Evolutionary conservation across 2,329 filamentous ascomycete species (phyloP), one percentile per base, ranked within the genome.

Genomic region (Pseudocercospora eumusae): DNA sequence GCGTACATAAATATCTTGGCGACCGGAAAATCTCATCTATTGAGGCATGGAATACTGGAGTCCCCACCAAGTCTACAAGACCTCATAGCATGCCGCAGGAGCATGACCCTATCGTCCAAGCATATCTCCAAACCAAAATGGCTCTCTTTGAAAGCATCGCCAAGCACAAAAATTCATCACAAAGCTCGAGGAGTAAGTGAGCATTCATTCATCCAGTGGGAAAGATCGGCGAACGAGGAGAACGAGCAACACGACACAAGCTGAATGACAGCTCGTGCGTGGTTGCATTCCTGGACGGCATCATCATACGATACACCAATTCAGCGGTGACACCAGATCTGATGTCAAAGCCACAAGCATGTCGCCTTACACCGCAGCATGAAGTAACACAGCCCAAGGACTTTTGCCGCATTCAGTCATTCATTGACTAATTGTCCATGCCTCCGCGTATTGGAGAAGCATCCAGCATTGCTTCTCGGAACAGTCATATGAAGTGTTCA

Each of bases 71-170:
- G 58, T 49, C 65, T 15, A 63, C 59, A 10, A 36, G 56, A 15
- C 59, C 50, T 31, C 54, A 50, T 20, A 49, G 40, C 20, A 50
- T 45, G 50, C 40, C 56, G 7, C 60, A 64, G 15, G 64, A 66
- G 25, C 44, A 56, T n/a, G 64, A 66, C 57, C 66, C 72, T 6
- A 68, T 69, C 42, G 65, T 75, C 1, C 70, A 75, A 56, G 74
- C 73, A 3, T 76, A 76, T 52, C 62, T 75, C n/a, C 68, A 71
- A 60, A 72, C 72, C 20, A 75, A 76, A 66, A 64, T 75, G 70
- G 70, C 71, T 6, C 67, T 76, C 13, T 75, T 75, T 56, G 69
- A 69, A n/a, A 70, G 61, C 33, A 60, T 68, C 31, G 57, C 61
- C 25, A 40, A 56, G 4, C 61, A 60, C 5, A 65, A 61, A 15